These are phyloP conservation scores for Saccharomyces eubayanus DNA, from an alignment of 805 yeast species.

Conservation along the genomic window DNA sequence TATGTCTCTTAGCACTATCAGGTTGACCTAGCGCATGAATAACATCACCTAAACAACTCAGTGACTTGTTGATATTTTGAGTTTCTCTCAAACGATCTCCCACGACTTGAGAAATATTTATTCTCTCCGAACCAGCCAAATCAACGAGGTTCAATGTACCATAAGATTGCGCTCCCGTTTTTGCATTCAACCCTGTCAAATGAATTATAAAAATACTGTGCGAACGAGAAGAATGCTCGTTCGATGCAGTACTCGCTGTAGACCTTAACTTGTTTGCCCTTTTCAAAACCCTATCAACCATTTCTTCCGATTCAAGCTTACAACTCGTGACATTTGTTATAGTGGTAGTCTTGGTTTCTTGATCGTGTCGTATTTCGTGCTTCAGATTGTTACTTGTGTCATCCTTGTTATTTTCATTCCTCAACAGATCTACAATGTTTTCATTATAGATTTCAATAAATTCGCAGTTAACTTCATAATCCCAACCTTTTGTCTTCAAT, in stretches of 20 bases:
- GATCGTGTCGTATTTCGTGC: conserved; percentile 68
- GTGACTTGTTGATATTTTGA: conserved; percentile 77
- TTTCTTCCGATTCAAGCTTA: conserved; percentile 37
- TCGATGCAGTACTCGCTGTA: conserved; percentile 74
- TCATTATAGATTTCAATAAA: conserved; percentile 90
- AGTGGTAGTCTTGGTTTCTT: conserved; percentile 41
- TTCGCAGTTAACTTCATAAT: conserved; percentile 55
- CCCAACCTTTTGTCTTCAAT: conserved; percentile 52
- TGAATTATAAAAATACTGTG: conserved; percentile 71
- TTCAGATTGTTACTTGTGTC: conserved; percentile 1
- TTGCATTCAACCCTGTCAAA: conserved; percentile 45
- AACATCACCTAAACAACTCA: conserved; percentile 86
- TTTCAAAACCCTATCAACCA: conserved; percentile 43
- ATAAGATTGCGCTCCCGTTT: conserved; percentile 39
- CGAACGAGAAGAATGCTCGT: conserved; percentile 83
- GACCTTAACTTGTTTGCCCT: conserved; percentile 56
- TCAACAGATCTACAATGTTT: conserved; percentile 58
- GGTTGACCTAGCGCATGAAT: conserved; percentile 52
- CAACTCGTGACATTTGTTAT: conserved; percentile 53
- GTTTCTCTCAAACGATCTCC: conserved; percentile 84
- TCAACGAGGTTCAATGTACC: conserved; percentile 79
- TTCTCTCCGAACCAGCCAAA: conserved; percentile 89
- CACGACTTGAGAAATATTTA: conserved; percentile 61
- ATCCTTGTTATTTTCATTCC: conserved; percentile 11
- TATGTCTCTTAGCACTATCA: conserved; percentile 40